Conservation (phyloP, 2,329 filamentous ascomycete genomes). For the Zymoseptoria tritici region DNA sequence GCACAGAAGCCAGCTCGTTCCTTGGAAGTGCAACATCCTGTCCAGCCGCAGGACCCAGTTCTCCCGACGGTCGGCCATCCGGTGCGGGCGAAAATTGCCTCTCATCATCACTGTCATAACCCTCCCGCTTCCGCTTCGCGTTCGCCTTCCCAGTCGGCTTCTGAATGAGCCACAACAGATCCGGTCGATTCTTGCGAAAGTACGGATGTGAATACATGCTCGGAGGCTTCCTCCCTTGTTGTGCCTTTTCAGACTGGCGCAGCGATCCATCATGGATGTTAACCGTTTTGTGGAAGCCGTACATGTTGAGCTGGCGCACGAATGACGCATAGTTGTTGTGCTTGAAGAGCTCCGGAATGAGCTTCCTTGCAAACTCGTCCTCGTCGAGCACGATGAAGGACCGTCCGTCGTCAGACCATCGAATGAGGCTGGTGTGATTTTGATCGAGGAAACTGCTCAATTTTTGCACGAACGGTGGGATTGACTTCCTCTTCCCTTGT, state of each 20-base stretch:
- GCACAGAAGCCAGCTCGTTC: conserved; percentile 70
- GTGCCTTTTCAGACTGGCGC: conserved; percentile 92
- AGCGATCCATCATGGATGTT: conserved; percentile 93
- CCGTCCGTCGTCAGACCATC: conserved; percentile 93
- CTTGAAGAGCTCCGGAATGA: conserved; percentile 80
- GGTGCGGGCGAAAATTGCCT: conserved; percentile 24
- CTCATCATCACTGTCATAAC: conserved; percentile 68
- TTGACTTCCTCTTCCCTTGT: conserved; percentile 84
- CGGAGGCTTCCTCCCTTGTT: conserved; percentile 85
- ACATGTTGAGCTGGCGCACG: conserved; percentile 97
- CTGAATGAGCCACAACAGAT: conserved; percentile 90
- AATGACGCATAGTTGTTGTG: conserved; percentile 99
- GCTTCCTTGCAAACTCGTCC: conserved; percentile 71
- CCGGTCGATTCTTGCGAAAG: conserved; percentile 86
- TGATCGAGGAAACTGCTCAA: conserved; percentile 92
- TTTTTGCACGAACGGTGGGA: conserved; percentile 96
- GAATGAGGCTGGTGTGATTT: conserved; percentile 88
- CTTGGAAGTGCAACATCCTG: conserved; percentile 48
- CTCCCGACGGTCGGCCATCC: conserved; percentile 17
- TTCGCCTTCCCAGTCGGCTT: conserved; percentile 70
- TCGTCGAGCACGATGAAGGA: conserved; percentile 96
- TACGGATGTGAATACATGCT: conserved; percentile 98
- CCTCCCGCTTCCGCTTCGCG: conserved; percentile 45
- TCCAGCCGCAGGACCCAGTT: conserved; percentile 28
- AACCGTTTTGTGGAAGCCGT: conserved; percentile 84